These are phyloP conservation scores for Yarrowia sp. DNA, from an alignment of 805 yeast genomes.

Conservation along the genomic window DNA sequence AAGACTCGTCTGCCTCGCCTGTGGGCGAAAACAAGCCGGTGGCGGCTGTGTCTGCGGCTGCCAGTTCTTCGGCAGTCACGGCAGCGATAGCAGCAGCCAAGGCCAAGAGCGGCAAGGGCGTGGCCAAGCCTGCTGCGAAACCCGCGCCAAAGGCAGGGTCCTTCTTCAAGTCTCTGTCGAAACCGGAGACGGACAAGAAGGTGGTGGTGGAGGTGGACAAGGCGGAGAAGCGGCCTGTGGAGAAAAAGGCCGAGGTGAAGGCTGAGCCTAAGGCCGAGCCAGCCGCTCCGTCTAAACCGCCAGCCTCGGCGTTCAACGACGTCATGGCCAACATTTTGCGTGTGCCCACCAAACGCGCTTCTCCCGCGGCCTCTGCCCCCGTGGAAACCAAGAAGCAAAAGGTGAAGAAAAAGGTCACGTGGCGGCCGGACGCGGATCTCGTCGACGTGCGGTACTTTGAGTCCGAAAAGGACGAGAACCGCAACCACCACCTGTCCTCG, in stretches of 20 bases:
- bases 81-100: not conserved
- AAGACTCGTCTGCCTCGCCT: not conserved
- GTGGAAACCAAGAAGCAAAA: constrained; percentile 15
- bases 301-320: not conserved
- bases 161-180: not conserved
- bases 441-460: constrained; percentile 19
- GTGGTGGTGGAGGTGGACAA: not conserved
- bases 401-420: constrained; percentile 6
- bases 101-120: not conserved
- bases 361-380: not conserved
- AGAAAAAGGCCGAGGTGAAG: not conserved
- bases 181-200: not conserved
- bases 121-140: not conserved
- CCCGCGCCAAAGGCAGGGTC: not conserved
- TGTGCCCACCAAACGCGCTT: not conserved
- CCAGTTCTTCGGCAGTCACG: not conserved
- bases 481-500: constrained; percentile 2
- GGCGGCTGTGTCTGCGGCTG: not conserved
- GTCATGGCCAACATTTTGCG: constrained; percentile 20
- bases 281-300: not conserved
- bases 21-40: not conserved
- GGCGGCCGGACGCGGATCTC: constrained; percentile 4
- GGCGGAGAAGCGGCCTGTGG: not conserved
- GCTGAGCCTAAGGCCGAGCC: not conserved
- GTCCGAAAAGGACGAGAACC: constrained; percentile 10